A percentile compares a stretch with the other conserved stretches of the same genome.
Conservation (phyloP, 2,329 filamentous ascomycete genomes). For the Dactylellina drechsleri region DNA sequence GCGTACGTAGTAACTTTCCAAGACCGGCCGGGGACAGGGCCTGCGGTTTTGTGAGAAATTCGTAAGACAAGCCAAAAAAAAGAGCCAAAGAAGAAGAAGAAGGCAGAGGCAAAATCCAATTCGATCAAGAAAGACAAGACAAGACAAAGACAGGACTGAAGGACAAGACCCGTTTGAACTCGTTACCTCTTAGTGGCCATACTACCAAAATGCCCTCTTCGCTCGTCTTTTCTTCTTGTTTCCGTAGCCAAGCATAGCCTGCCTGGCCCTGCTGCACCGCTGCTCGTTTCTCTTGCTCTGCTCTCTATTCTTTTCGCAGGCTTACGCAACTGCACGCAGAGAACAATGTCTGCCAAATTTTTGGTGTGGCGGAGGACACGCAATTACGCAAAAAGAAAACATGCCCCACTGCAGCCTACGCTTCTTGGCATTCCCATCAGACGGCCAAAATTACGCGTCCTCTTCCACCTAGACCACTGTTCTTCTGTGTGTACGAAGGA, state of each 20-base stretch:
- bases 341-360: constrained; percentile 15
- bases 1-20: no score
- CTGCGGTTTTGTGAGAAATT: constrained; percentile 31
- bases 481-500: not conserved
- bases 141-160: not conserved
- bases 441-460: constrained; percentile 54
- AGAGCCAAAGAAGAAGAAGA: not conserved
- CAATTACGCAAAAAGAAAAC: constrained; percentile 51
- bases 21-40: not conserved
- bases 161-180: no score
- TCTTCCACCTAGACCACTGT: constrained; percentile 22
- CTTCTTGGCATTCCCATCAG: constrained; percentile 37
- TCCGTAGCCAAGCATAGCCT: not conserved
- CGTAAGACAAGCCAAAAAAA: constrained; percentile 11
- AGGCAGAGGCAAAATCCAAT: constrained; percentile 8
- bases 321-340: constrained; percentile 50
- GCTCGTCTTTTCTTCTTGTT: not conserved
- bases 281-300: no score
- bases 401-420: constrained; percentile 52
- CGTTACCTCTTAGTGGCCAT: no score
- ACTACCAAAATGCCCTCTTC: not conserved
- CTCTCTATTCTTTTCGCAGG: not conserved
- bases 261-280: not conserved
- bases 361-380: constrained; percentile 55
- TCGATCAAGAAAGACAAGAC: constrained; percentile 1